Conservation (phyloP, 2,329 filamentous ascomycete genomes). For the Hymenoscyphus infarciens region DNA sequence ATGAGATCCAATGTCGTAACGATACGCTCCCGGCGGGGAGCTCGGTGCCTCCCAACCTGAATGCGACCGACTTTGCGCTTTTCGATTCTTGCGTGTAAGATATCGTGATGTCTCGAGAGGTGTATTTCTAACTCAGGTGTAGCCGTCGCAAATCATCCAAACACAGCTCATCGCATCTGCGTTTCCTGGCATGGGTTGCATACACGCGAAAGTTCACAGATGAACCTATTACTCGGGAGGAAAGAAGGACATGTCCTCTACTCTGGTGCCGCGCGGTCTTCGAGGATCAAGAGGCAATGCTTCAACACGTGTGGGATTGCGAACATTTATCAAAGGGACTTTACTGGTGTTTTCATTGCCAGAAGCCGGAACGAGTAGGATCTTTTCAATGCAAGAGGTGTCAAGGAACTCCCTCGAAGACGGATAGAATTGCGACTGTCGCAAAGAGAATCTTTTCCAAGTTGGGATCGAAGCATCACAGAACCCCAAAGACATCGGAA, state of each 20-base stretch:
- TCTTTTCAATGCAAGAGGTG: constrained; percentile 29
- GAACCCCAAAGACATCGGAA: constrained; percentile 9
- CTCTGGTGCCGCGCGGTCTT: constrained; percentile 28
- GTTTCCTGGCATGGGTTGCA: constrained; percentile 31
- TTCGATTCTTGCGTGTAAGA: constrained; percentile 33
- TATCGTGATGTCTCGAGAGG: background rate
- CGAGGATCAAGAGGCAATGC: constrained; percentile 28
- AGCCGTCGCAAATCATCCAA: constrained; percentile 30
- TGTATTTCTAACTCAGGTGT: constrained; percentile 2
- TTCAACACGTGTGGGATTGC: constrained; percentile 31
- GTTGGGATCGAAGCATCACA: constrained; percentile 25
- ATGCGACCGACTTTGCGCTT: constrained; percentile 22
- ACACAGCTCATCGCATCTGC: constrained; percentile 30
- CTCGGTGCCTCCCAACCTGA: constrained; percentile 18
- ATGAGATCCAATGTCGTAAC: constrained; percentile 14
- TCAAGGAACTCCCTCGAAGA: constrained; percentile 25
- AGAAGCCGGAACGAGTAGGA: constrained; percentile 27
- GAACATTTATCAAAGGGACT: constrained; percentile 28
- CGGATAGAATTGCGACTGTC: constrained; percentile 27
- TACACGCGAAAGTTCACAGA: constrained; percentile 30
- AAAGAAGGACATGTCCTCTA: constrained; percentile 28
- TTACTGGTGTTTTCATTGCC: constrained; percentile 32
- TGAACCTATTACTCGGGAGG: constrained; percentile 28
- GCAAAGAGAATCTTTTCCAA: constrained; percentile 32
- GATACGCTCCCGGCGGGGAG: constrained; percentile 18